Evolutionary conservation across 1,139 yeast genomes (phyloP).

Genomic region (Magnusiomyces magnusii): DNA sequence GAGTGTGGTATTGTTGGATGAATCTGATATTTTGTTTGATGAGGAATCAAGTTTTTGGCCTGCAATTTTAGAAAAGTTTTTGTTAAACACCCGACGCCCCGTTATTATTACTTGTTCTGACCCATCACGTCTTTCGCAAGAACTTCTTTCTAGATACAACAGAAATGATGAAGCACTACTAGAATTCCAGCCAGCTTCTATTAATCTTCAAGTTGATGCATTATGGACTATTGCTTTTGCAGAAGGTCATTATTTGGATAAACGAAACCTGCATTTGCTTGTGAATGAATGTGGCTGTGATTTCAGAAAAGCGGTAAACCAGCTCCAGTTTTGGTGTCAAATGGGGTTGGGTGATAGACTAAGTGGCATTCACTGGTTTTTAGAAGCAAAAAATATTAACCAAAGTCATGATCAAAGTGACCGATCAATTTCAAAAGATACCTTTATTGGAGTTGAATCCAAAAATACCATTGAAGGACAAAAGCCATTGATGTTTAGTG

Average conservation of each 20-base stretch:
- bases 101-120: slow-evolving; percentile 69
- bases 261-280: slow-evolving; percentile 33
- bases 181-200: slow-evolving; percentile 27
- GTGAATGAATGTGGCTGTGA: slow-evolving; percentile 39
- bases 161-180: slow-evolving; percentile 22
- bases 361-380: slow-evolving; percentile 10
- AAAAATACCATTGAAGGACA: neutral
- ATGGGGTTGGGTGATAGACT: slow-evolving; percentile 29
- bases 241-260: slow-evolving; percentile 37
- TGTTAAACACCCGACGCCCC: slow-evolving; percentile 68
- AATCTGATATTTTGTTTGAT: slow-evolving; percentile 75
- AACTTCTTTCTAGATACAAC: slow-evolving; percentile 6
- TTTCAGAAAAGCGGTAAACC: slow-evolving; percentile 47
- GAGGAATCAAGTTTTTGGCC: slow-evolving; percentile 79
- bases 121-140: slow-evolving; percentile 23
- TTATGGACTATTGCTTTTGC: slow-evolving; percentile 34
- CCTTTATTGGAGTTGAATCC: slow-evolving; percentile 6
- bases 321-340: slow-evolving; percentile 53
- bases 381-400: neutral
- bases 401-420: neutral
- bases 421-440: slow-evolving; percentile 7
- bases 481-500: neutral
- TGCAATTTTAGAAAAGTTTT: slow-evolving; percentile 50
- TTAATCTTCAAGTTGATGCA: slow-evolving; percentile 26
- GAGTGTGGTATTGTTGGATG: slow-evolving; percentile 74